phyloP scores from a whole-genome alignment of 805 yeast species.

The Starmerella lactis-condensi region DNA sequence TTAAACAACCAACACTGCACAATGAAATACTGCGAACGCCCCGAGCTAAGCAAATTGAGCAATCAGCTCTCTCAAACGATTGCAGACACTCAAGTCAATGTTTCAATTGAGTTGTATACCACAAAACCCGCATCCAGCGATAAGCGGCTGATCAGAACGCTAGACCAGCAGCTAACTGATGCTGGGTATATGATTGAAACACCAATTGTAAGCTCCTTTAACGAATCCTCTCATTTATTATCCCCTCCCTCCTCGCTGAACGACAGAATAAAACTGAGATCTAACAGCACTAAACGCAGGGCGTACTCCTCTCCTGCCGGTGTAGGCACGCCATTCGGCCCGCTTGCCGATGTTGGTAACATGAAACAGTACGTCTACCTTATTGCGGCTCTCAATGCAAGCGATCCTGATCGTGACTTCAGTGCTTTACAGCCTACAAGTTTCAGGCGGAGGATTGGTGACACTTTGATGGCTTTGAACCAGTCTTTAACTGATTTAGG shows the following conservation, averaged over 20 bases:
- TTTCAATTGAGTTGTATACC: constrained; percentile 84
- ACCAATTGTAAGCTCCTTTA: constrained; percentile 6
- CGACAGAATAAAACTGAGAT: constrained; percentile 3
- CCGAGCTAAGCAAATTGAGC: constrained; percentile 79
- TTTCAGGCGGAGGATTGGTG: constrained; percentile 33
- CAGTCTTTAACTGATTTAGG: constrained; percentile 49
- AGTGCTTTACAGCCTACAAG: constrained; percentile 65
- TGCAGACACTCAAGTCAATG: constrained; percentile 55
- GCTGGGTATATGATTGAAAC: constrained; percentile 2
- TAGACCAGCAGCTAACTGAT: constrained; percentile 57
- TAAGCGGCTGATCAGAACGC: constrained; percentile 67
- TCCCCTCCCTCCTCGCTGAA: constrained; percentile 14
- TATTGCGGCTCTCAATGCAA: constrained; percentile 74
- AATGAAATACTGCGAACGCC: constrained; percentile 69
- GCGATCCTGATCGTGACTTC: constrained; percentile 93
- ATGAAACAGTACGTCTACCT: constrained; percentile 79
- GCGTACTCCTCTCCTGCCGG: constrained; percentile 16
- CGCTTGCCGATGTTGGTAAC: constrained; percentile 66
- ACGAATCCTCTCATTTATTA: constrained; percentile 12
- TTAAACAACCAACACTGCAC: constrained; percentile 1
- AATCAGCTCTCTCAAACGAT: constrained; percentile 69
- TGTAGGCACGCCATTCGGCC: constrained; percentile 61
- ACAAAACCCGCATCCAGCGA: constrained; percentile 88
- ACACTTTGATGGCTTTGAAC: constrained; percentile 31
- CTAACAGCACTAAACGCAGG: constrained; percentile 12